These are phyloP conservation scores for Hysterangium stoloniferum DNA, from an alignment of 768 basidiomycete genomes.

Conservation along the genomic window DNA sequence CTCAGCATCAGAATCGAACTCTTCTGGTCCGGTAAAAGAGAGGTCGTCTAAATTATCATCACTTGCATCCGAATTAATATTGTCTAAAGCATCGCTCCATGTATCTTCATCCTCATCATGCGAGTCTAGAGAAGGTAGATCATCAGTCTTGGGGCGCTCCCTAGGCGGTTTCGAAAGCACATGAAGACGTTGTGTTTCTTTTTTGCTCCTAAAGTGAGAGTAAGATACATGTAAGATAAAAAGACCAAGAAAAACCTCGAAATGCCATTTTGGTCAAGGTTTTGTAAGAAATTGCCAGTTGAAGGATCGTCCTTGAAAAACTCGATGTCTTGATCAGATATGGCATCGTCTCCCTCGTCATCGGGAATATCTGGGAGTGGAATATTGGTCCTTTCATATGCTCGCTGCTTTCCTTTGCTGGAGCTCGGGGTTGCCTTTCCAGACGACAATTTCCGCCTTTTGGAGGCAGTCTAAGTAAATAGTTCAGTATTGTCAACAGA, in stretches of 20 bases:
- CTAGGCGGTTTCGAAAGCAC: conserved; percentile 52
- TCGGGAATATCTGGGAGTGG: conserved; percentile 25
- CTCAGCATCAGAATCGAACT: conserved; percentile 53
- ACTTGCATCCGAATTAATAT: conserved; percentile 23
- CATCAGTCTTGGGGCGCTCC: conserved; percentile 37
- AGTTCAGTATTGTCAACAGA: not conserved
- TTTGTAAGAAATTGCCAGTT: conserved; percentile 57
- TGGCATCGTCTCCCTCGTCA: conserved; percentile 41
- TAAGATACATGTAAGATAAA: conserved; percentile 6
- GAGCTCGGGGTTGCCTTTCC: conserved; percentile 25
- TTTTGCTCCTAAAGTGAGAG: conserved; percentile 60
- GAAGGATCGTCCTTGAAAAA: conserved; percentile 57
- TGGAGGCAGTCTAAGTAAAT: conserved; percentile 31
- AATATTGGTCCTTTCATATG: conserved; percentile 50
- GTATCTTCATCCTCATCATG: conserved; percentile 26
- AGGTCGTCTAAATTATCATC: conserved; percentile 16
- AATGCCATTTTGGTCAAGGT: conserved; percentile 73
- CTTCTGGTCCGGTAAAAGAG: conserved; percentile 12
- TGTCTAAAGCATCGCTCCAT: conserved; percentile 12
- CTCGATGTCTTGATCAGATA: conserved; percentile 68
- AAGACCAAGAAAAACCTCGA: conserved; percentile 43
- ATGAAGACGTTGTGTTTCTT: conserved; percentile 67
- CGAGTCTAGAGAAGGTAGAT: conserved; percentile 64
- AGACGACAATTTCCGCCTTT: conserved; percentile 52
- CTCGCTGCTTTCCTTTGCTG: conserved; percentile 49